Percentiles rank a stretch among this genome's conserved stretches.
These are phyloP conservation scores for Begonia masoniana DNA, from an alignment of 306 rosid genomes.

Conservation along the genomic window DNA sequence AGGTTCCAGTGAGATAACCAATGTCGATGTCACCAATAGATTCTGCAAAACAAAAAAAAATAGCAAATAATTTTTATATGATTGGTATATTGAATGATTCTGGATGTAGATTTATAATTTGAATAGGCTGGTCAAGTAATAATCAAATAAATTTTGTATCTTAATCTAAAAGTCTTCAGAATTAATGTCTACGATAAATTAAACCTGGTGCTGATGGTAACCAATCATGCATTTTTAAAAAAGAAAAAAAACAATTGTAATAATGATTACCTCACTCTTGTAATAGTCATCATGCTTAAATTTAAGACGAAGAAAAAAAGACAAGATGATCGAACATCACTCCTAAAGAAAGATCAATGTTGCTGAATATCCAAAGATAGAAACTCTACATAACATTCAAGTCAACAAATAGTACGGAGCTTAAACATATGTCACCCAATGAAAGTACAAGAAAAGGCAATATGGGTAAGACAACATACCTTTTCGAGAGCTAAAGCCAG, in stretches of 20 bases:
- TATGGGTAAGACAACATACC: conserved; percentile 30
- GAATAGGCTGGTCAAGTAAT: too few relatives aligned
- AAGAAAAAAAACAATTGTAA: too few relatives aligned
- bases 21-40: conserved; percentile 72
- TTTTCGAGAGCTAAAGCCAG: conserved; percentile 92
- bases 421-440: not conserved
- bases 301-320: not conserved
- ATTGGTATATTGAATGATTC: not conserved
- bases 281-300: too few relatives aligned
- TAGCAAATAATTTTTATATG: not conserved
- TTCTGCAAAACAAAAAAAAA: conserved; percentile 42
- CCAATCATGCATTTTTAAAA: not conserved
- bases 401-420: not conserved
- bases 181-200: too few relatives aligned
- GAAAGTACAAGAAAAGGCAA: not conserved
- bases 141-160: too few relatives aligned
- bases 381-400: too few relatives aligned
- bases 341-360: too few relatives aligned
- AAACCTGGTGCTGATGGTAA: not conserved
- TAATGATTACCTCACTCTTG: too few relatives aligned
- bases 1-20: conserved; percentile 39
- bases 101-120: not conserved
- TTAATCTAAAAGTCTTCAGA: not conserved
- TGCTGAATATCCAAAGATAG: too few relatives aligned
- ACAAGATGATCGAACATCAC: not conserved